A percentile compares a stretch with the other conserved stretches of the same genome.
phyloP scores from a whole-genome alignment of 208 protist species.

The Crithidia bombi region DNA sequence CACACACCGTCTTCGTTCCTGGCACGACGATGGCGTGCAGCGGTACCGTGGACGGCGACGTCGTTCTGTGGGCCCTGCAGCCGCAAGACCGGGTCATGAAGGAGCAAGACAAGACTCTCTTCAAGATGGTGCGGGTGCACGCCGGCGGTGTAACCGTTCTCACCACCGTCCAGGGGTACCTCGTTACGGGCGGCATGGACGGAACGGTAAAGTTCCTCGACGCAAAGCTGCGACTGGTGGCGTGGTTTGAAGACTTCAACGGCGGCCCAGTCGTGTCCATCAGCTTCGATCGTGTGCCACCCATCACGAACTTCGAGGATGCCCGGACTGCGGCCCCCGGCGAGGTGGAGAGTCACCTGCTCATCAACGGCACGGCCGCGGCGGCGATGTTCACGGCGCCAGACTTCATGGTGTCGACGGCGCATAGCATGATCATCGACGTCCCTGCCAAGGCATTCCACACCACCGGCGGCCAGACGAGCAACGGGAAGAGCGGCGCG shows the following conservation, averaged over 20 bases:
- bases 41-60: slow-evolving; percentile 93
- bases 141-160: slow-evolving; percentile 82
- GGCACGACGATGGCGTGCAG: slow-evolving; percentile 86
- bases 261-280: slow-evolving; percentile 92
- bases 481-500: slow-evolving; percentile 17
- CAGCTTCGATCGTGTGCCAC: slow-evolving; percentile 79
- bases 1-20: slow-evolving; percentile 88
- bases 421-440: slow-evolving; percentile 90
- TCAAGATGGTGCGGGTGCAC: slow-evolving; percentile 94
- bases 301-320: slow-evolving; percentile 31
- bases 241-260: slow-evolving; percentile 96
- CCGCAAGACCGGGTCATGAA: slow-evolving; percentile 79
- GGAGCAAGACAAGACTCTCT: slow-evolving; percentile 87
- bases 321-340: slow-evolving; percentile 33
- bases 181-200: slow-evolving; percentile 95
- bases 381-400: slow-evolving; percentile 70
- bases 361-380: slow-evolving; percentile 49
- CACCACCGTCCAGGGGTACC: slow-evolving; percentile 70
- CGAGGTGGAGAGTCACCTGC: slow-evolving; percentile 45
- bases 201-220: slow-evolving; percentile 96
- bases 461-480: slow-evolving; percentile 33
- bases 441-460: slow-evolving; percentile 83
- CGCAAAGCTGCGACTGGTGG: slow-evolving; percentile 90
- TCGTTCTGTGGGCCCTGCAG: slow-evolving; percentile 91
- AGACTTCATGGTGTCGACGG: slow-evolving; percentile 94